Conservation (phyloP, 1,284 basidiomycete species). For the Puccinia triticina region DNA sequence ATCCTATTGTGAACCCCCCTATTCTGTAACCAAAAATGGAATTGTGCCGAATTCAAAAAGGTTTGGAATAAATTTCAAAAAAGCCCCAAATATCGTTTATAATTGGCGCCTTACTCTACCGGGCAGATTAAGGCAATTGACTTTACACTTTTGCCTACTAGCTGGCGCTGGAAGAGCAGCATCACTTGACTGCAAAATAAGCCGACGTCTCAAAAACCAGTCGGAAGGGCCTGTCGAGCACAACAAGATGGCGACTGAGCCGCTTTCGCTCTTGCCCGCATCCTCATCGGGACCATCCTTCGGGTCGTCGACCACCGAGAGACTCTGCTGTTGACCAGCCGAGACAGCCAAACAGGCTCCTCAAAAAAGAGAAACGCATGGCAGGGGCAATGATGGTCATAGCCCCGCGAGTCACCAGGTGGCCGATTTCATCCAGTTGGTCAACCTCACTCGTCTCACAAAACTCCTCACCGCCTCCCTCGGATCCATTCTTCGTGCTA, state of each 20-base stretch:
- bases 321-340: neutral
- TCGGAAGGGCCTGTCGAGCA: constrained; percentile 24
- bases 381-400: neutral
- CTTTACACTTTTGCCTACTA: neutral
- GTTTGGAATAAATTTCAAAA: too few relatives aligned
- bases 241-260: constrained; percentile 11
- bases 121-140: neutral
- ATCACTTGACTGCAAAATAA: constrained; percentile 20
- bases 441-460: neutral
- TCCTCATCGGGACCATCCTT: neutral
- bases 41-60: too few relatives aligned
- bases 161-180: neutral
- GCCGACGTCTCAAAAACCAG: constrained; percentile 23
- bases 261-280: neutral
- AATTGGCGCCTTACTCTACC: neutral
- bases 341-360: neutral
- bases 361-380: neutral
- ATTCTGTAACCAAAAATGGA: too few relatives aligned
- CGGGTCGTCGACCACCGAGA: neutral
- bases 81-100: too few relatives aligned
- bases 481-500: neutral
- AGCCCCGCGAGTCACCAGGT: neutral
- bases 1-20: too few relatives aligned
- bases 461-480: neutral
- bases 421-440: neutral